These are phyloP conservation scores for Daldinia eschscholtzii DNA, from an alignment of 2,329 filamentous ascomycete species.

Conservation along the genomic window DNA sequence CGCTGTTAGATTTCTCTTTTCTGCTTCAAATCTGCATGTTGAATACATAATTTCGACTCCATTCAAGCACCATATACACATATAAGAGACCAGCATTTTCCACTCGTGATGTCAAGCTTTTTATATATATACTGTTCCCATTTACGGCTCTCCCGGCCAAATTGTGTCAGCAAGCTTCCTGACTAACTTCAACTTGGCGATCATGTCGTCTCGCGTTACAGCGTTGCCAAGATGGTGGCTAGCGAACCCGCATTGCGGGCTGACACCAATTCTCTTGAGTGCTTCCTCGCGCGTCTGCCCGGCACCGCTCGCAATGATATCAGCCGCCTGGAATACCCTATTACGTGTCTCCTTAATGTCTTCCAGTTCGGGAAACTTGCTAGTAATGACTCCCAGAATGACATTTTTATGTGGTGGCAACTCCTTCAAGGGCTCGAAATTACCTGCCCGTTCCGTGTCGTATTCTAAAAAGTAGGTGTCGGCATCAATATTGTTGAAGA, in stretches of 20 bases:
- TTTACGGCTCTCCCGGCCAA: conserved; percentile 66
- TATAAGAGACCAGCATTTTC: neutral
- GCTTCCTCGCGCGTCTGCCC: conserved; percentile 75
- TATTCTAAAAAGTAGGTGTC: conserved; percentile 79
- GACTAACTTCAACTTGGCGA: conserved; percentile 78
- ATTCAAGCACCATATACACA: neutral
- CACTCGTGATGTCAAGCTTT: neutral
- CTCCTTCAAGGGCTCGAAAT: conserved; percentile 73
- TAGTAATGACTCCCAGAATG: conserved; percentile 73
- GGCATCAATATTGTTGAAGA: conserved; percentile 72
- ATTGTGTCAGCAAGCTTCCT: conserved; percentile 78
- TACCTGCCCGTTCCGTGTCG: conserved; percentile 73
- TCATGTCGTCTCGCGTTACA: conserved; percentile 77
- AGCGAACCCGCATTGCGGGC: conserved; percentile 80
- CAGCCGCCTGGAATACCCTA: conserved; percentile 71
- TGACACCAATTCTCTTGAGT: conserved; percentile 75
- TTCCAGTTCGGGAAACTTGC: conserved; percentile 73
- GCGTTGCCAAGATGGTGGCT: conserved; percentile 80
- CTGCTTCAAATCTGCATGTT: conserved; percentile 36
- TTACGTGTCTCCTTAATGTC: conserved; percentile 71
- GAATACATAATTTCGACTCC: conserved; percentile 38
- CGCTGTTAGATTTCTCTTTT: conserved; percentile 14
- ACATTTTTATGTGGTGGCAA: conserved; percentile 73
- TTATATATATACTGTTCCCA: neutral
- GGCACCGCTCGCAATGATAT: conserved; percentile 76